These are phyloP conservation scores for Neofusicoccum ribis DNA, from an alignment of 2,329 filamentous ascomycete genomes.

Conservation along the genomic window DNA sequence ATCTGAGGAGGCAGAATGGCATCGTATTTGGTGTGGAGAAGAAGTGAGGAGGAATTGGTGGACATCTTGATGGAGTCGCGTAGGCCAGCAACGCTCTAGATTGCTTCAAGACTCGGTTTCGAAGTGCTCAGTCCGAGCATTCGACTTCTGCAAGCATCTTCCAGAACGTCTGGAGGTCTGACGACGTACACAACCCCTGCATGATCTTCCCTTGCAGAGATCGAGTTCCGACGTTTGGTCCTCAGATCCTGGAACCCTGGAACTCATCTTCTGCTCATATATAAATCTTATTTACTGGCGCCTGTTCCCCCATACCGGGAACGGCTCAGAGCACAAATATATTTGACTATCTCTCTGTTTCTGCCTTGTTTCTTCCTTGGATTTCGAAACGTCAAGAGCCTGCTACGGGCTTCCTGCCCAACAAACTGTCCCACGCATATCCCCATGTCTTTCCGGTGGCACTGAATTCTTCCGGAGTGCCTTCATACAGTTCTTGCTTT, in stretches of 20 bases:
- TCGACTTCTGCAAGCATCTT: neutral
- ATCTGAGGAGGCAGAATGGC: conserved; percentile 46
- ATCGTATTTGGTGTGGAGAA: conserved; percentile 44
- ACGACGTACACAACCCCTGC: neutral
- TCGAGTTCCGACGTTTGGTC: neutral
- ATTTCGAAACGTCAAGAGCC: neutral
- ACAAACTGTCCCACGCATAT: too few species aligned
- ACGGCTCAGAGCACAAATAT: neutral
- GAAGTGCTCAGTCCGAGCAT: neutral
- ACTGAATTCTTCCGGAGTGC: too few species aligned
- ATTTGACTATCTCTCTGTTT: neutral
- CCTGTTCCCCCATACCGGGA: neutral
- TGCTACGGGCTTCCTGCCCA: too few species aligned
- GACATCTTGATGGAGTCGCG: neutral
- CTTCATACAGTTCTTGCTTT: too few species aligned
- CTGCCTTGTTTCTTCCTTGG: neutral
- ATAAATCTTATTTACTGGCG: neutral
- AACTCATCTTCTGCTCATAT: neutral
- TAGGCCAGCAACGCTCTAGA: neutral
- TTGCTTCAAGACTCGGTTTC: neutral
- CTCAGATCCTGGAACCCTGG: neutral
- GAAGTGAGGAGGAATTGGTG: neutral
- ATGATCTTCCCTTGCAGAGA: neutral
- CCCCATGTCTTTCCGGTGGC: too few species aligned
- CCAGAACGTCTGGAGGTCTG: neutral